Evolutionary conservation across 140 eudicot species (phyloP).

Genomic region (Senecio squalidus): DNA sequence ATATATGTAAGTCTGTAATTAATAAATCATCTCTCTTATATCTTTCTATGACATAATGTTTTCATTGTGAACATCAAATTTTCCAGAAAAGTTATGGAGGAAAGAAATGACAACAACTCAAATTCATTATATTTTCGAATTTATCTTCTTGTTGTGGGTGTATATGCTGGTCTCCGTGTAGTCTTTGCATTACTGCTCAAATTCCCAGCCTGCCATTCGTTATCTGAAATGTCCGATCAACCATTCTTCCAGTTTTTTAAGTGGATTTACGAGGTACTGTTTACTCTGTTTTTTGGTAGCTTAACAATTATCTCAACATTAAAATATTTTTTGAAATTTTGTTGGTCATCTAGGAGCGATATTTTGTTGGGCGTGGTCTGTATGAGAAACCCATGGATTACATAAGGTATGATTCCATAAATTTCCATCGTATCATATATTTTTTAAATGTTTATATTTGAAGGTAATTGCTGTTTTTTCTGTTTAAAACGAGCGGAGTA

Average conservation of each 20-base stretch:
- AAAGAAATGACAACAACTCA: conserved; percentile 44
- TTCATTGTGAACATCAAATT: conserved; percentile 8
- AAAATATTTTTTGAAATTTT: conserved; percentile 40
- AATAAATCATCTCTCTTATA: not conserved
- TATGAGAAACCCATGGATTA: conserved; percentile 81
- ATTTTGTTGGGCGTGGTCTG: conserved; percentile 99
- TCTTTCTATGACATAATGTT: too few relatives aligned
- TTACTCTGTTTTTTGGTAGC: conserved; percentile 2
- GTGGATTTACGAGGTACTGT: conserved; percentile 90
- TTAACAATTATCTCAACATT: conserved; percentile 4
- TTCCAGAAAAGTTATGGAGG: conserved; percentile 75
- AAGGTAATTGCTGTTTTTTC: not conserved
- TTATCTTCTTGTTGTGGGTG: conserved; percentile 80
- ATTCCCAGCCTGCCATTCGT: conserved; percentile 71
- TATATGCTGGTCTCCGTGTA: conserved; percentile 78
- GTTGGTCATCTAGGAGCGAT: conserved; percentile 77
- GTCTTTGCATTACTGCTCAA: conserved; percentile 67
- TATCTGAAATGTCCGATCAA: conserved; percentile 81
- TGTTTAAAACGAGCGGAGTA: conserved; percentile 1
- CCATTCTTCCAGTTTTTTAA: conserved; percentile 87
- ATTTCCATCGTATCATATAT: not conserved
- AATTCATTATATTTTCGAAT: conserved; percentile 65
- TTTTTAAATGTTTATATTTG: not conserved
- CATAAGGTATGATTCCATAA: conserved; percentile 51
- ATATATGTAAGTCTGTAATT: conserved; percentile 63